Evolutionary conservation across 352 stramenopile species (phyloP), one percentile per base, ranked within the genome.

Genomic region (Aphanomyces euteiches): DNA sequence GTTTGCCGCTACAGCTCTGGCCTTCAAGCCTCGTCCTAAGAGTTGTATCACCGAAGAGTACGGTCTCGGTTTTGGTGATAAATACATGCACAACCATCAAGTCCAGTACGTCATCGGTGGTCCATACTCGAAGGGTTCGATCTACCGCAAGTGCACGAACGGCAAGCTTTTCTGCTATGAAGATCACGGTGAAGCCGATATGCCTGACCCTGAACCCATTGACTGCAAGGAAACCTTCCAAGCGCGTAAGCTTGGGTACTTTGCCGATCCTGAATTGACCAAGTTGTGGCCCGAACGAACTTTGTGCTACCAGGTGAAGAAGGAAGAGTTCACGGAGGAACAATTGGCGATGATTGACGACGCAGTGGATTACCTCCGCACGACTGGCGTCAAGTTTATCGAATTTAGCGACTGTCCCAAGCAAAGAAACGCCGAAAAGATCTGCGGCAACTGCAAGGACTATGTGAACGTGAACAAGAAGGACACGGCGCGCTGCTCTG

Each of bases 381-480:
- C 77, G 19, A 83, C 77, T 1, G 83, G 88, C 40, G 77, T 90
- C 1, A 82, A 85, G 47, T 54, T 70, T 15, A 77, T 92, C 50
- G 83, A 77, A 17, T 77, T 92, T 56, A 58, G 88, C 45, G 83
- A 89, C 73, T 92, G 84, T 56, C 74, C 88, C 37, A 69, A 77
- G 38, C 69, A 78, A 13, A 76, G 82, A n/a, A 47, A 61, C 10
- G 6, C 47, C 0, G 6, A 4, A 3, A 56, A 63, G 6, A 19
- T 70, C 17, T 70, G 64, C n/a, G 64, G 64, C 34, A 40, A 43
- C 7, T 92, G 84, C 67, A 78, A 78, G 5, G 80, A 82, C 37
- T 90, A 90, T 47, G 79, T 90, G 34, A 83, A 81, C 70, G 88
- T 92, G 19, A 77, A 84, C 57, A 76, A 90, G 72, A 84, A 89